Evolutionary conservation across 331 rosid species (phyloP).

Genomic region (Malus hybrid): DNA sequence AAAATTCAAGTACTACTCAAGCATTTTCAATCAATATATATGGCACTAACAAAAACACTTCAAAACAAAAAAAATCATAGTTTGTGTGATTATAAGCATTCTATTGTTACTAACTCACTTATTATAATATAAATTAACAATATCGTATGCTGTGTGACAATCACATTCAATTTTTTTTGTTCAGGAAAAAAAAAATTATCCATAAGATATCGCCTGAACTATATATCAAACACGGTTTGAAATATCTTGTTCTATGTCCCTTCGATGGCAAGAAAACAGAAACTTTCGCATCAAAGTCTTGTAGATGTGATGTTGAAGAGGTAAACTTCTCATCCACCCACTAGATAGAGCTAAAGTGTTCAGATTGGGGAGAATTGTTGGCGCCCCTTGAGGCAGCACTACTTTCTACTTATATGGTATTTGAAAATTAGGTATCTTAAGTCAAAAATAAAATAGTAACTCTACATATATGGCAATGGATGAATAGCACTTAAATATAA

Average conservation of each 20-base stretch:
- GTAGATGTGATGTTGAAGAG: constrained; percentile 14
- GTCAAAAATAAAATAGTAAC: background rate
- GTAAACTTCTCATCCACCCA: constrained; percentile 9
- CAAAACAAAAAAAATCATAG: background rate
- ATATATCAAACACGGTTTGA: background rate
- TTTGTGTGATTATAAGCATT: background rate
- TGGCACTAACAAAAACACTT: background rate
- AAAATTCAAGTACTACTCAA: background rate
- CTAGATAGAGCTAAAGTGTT: background rate
- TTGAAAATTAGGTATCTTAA: background rate
- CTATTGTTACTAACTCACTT: no score
- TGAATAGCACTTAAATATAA: background rate
- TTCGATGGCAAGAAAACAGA: constrained; percentile 28
- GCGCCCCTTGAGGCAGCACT: background rate
- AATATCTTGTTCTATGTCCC: constrained; percentile 19
- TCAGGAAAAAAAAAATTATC: no score
- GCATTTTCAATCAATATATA: no score
- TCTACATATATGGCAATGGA: background rate
- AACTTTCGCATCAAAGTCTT: constrained; percentile 15
- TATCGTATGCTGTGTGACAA: accelerated
- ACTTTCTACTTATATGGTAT: background rate
- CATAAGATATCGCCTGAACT: no score
- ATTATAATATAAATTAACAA: no score
- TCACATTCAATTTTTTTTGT: no score
- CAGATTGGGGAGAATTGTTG: background rate